Evolutionary conservation across 2,329 filamentous ascomycete species (phyloP).

Genomic region (Paraconiothyrium sp.): DNA sequence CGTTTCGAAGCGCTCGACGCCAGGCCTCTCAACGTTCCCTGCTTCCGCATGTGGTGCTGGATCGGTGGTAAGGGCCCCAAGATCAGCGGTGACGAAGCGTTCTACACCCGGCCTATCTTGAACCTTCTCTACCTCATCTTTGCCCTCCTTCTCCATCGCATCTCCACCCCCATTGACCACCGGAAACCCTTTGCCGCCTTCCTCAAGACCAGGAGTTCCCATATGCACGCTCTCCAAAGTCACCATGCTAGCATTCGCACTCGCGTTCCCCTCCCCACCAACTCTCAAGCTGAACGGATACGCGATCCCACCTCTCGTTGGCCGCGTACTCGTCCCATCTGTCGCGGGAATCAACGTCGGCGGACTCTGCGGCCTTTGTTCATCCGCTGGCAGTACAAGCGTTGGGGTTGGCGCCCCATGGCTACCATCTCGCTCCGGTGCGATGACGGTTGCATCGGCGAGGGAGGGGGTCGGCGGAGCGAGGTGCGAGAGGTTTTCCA

Average conservation of each 20-base stretch:
- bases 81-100: conserved; percentile 63
- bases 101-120: conserved; percentile 52
- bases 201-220: conserved; percentile 32
- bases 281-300: conserved; percentile 76
- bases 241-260: conserved; percentile 74
- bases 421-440: conserved; percentile 35
- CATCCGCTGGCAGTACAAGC: conserved; percentile 33
- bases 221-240: conserved; percentile 62
- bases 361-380: conserved; percentile 33
- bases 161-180: conserved; percentile 11
- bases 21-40: conserved; percentile 32
- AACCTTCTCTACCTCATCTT: conserved; percentile 19
- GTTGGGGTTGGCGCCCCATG: conserved; percentile 14
- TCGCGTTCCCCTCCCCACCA: conserved; percentile 25
- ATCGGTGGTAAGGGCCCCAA: conserved; percentile 25
- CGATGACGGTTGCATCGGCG: conserved; percentile 40
- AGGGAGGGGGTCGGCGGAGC: conserved; percentile 33
- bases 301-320: conserved; percentile 74
- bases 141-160: conserved; percentile 16
- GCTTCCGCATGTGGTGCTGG: conserved; percentile 13
- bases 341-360: conserved; percentile 57
- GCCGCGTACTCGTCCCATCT: conserved; percentile 67
- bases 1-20: conserved; percentile 67
- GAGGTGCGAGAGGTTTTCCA: conserved; percentile 33
- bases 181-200: conserved; percentile 23